Percentiles rank a stretch among this genome's conserved stretches.
Conservation (phyloP, 495 filamentous ascomycete species). For the Penicillium odoratum region DNA sequence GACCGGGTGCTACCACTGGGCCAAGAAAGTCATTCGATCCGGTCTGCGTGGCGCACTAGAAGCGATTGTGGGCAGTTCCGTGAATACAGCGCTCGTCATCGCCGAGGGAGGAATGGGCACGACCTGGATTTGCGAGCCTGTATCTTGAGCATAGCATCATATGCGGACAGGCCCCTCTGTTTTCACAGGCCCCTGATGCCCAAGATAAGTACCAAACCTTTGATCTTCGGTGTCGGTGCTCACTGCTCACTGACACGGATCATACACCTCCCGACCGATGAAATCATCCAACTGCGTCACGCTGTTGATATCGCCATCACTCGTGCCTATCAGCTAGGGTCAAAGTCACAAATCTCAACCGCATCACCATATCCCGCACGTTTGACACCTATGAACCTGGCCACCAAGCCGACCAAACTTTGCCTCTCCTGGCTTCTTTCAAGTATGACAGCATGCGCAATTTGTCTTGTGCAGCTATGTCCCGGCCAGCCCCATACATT, state of each 20-base stretch:
- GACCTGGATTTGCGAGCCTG: too few species aligned
- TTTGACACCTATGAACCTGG: background rate
- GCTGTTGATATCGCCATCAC: background rate
- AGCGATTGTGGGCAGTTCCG: background rate
- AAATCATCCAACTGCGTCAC: background rate
- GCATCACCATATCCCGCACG: constrained; percentile 1
- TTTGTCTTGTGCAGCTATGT: background rate
- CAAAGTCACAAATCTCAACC: background rate
- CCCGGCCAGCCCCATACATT: background rate
- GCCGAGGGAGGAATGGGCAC: too few species aligned
- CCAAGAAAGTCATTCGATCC: constrained; percentile 3
- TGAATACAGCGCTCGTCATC: too few species aligned
- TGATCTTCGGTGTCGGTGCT: background rate
- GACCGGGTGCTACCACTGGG: background rate
- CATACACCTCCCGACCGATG: background rate
- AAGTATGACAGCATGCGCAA: background rate
- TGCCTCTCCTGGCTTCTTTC: background rate
- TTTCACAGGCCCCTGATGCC: background rate
- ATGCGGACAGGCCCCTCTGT: background rate
- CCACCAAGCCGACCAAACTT: background rate
- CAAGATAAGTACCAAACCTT: constrained; percentile 1
- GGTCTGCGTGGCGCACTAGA: constrained; percentile 4
- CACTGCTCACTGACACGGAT: background rate
- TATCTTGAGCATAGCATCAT: too few species aligned
- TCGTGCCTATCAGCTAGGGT: background rate